A percentile compares a stretch with the other conserved stretches of the same genome.
Evolutionary conservation across 1,139 yeast species (phyloP).

Genomic region (Blastobotrys ciferrii): DNA sequence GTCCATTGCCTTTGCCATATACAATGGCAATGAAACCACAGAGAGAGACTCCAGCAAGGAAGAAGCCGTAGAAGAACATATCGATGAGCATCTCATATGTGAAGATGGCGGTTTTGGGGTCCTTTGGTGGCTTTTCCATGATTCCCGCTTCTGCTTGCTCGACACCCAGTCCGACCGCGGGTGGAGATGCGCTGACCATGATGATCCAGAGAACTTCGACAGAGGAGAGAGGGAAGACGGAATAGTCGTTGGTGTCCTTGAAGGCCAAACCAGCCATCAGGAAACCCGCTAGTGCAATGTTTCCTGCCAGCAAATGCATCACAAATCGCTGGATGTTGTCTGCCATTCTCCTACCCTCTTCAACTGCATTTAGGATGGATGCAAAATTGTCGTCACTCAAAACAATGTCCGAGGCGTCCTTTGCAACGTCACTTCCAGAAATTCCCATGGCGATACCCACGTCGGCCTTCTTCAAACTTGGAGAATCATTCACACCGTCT

Average conservation of each 20-base stretch:
- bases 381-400: constrained; percentile 76
- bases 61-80: constrained; percentile 69
- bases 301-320: constrained; percentile 71
- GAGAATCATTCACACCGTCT: constrained; percentile 82
- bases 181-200: constrained; percentile 76
- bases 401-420: constrained; percentile 71
- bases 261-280: constrained; percentile 71
- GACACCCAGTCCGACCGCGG: constrained; percentile 81
- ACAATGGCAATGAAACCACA: constrained; percentile 63
- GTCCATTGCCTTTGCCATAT: constrained; percentile 62
- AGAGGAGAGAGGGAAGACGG: constrained; percentile 77
- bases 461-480: constrained; percentile 71
- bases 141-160: constrained; percentile 66
- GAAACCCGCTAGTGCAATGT: constrained; percentile 73
- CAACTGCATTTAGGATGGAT: constrained; percentile 71
- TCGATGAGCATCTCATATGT: constrained; percentile 70
- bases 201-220: constrained; percentile 80
- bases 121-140: constrained; percentile 63
- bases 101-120: constrained; percentile 57
- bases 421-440: constrained; percentile 75
- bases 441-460: constrained; percentile 82
- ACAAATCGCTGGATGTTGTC: constrained; percentile 79
- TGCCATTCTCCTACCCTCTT: constrained; percentile 81
- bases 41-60: constrained; percentile 74
- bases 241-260: constrained; percentile 53